These are phyloP conservation scores for Pseudogymnoascus sp. DNA, from an alignment of 2,329 filamentous ascomycete species.

Conservation along the genomic window DNA sequence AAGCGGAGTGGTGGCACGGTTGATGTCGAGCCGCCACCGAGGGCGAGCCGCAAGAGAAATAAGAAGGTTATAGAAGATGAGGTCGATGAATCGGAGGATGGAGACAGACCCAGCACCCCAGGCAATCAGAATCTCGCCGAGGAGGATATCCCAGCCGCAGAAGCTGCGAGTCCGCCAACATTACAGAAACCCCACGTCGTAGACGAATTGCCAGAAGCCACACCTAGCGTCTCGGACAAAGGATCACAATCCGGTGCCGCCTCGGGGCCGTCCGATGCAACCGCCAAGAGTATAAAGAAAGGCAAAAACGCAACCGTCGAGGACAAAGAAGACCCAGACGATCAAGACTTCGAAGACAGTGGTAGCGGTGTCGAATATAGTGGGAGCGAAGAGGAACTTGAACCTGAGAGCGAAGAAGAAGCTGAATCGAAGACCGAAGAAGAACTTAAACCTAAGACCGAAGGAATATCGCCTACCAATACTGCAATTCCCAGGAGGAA, in stretches of 20 bases:
- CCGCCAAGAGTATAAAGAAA: not conserved
- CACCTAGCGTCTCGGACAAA: not conserved
- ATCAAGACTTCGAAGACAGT: conserved; percentile 3
- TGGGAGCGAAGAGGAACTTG: not conserved
- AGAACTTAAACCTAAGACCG: not conserved
- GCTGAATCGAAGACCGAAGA: not conserved
- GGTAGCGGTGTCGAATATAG: conserved; percentile 4
- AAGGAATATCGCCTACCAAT: not conserved
- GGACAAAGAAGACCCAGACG: not conserved
- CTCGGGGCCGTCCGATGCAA: not conserved
- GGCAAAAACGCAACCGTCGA: not conserved
- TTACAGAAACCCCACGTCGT: not conserved
- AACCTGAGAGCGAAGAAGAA: not conserved
- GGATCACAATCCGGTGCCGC: not conserved
- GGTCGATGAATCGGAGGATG: not conserved
- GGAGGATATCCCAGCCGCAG: not conserved
- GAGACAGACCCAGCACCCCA: not conserved
- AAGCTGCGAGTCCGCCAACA: not conserved
- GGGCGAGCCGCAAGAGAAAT: not conserved
- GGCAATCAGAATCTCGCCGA: not conserved
- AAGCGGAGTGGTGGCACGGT: not conserved
- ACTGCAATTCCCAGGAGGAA: not conserved
- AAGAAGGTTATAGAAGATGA: not conserved
- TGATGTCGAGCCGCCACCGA: not conserved
- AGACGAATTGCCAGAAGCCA: not conserved